Conservation (phyloP, 768 basidiomycete genomes). For the Omphalotus guepiniiformis region DNA sequence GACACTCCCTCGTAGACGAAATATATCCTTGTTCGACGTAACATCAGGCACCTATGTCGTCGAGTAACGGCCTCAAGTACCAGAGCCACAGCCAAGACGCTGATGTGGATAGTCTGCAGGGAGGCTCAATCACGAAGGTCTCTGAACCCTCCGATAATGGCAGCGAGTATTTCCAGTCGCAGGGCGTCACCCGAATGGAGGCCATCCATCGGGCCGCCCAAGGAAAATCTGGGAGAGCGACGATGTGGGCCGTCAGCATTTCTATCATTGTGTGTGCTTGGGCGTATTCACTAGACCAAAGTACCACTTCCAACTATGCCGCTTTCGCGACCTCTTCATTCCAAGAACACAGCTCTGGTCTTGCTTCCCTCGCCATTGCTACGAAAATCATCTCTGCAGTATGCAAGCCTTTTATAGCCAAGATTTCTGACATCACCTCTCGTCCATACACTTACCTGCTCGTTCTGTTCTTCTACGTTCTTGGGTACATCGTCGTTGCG, state of each 20-base stretch:
- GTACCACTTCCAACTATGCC: conserved; percentile 4
- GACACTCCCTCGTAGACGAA: too few species aligned
- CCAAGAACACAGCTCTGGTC: conserved; percentile 4
- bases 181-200: conserved; percentile 9
- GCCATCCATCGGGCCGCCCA: conserved; percentile 1
- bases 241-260: conserved; percentile 3
- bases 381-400: conserved; percentile 25
- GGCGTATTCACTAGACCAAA: conserved; percentile 6
- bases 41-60: too few species aligned
- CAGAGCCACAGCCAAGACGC: too few species aligned
- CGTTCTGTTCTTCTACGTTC: conserved; percentile 33
- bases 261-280: conserved; percentile 9
- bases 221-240: neutral
- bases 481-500: conserved; percentile 25
- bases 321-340: conserved; percentile 4
- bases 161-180: conserved; percentile 4
- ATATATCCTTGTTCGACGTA: too few species aligned
- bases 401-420: conserved; percentile 47
- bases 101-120: too few species aligned
- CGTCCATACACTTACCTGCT: conserved; percentile 41
- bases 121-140: too few species aligned
- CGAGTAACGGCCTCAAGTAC: too few species aligned
- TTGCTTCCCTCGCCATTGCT: conserved; percentile 14
- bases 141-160: too few species aligned
- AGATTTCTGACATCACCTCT: conserved; percentile 48